phyloP scores from a whole-genome alignment of 352 stramenopile genomes.

The Globisporangium canariense region DNA sequence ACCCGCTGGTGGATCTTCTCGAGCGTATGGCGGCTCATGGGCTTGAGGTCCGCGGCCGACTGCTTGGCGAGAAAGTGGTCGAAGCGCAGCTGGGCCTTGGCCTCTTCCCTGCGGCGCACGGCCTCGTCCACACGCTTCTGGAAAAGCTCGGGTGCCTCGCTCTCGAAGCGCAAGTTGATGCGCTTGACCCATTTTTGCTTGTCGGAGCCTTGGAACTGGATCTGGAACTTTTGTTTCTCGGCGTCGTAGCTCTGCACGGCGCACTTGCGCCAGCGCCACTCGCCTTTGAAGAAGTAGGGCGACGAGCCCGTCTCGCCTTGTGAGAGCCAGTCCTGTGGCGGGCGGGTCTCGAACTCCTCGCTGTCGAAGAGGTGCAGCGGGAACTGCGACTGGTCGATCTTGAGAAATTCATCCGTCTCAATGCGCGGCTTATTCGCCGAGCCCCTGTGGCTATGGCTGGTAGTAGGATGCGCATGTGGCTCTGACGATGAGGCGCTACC shows the following conservation, averaged over 20 bases:
- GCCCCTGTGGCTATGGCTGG: background rate
- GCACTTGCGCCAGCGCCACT: slow-evolving; percentile 83
- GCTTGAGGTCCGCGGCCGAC: slow-evolving; percentile 56
- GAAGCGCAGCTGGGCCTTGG: slow-evolving; percentile 88
- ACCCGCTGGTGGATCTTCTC: slow-evolving; percentile 85
- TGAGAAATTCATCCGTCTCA: slow-evolving; percentile 62
- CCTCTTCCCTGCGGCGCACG: slow-evolving; percentile 49
- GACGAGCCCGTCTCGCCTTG: slow-evolving; percentile 44
- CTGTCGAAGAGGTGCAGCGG: slow-evolving; percentile 90
- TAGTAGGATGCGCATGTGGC: background rate
- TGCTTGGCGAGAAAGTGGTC: slow-evolving; percentile 89
- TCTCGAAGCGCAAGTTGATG: slow-evolving; percentile 92
- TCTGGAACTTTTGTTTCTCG: slow-evolving; percentile 61
- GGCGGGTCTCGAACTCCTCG: slow-evolving; percentile 75
- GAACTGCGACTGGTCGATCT: slow-evolving; percentile 90
- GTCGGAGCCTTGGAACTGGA: slow-evolving; percentile 86
- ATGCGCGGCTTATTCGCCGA: background rate
- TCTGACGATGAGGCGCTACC: background rate
- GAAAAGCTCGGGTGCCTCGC: slow-evolving; percentile 66
- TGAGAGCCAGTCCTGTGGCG: slow-evolving; percentile 74
- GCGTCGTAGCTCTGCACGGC: slow-evolving; percentile 63
- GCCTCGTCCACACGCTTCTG: slow-evolving; percentile 73
- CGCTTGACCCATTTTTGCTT: slow-evolving; percentile 83
- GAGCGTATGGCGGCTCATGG: slow-evolving; percentile 77
- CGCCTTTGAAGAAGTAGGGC: slow-evolving; percentile 81